Evolutionary conservation across 306 rosid genomes (phyloP).

Genomic region (Trifolium dubium): DNA sequence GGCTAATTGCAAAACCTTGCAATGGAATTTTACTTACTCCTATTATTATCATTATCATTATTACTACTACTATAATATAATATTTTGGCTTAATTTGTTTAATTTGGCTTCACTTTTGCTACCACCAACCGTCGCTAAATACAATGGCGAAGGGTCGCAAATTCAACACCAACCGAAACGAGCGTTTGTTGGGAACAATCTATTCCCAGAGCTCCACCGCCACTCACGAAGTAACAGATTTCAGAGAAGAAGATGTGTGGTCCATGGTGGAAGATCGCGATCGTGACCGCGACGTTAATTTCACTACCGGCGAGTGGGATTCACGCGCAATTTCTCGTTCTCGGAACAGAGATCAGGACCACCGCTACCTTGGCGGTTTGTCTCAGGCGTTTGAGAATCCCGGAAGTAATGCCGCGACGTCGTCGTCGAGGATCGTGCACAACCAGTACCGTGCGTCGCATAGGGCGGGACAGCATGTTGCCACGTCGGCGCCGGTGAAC

Average conservation of each 20-base stretch:
- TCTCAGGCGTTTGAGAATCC: slow-evolving; percentile 70
- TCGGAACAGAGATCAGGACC: slow-evolving; percentile 45
- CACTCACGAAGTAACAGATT: slow-evolving; percentile 54
- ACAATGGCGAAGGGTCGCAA: slow-evolving; percentile 86
- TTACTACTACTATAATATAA: too few relatives aligned
- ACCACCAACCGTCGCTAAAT: slow-evolving; percentile 34
- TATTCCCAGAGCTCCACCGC: slow-evolving; percentile 44
- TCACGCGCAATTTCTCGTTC: slow-evolving; percentile 40
- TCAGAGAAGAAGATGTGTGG: slow-evolving; percentile 90
- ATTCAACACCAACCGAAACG: slow-evolving; percentile 67
- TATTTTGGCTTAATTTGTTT: background rate
- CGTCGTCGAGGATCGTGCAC: slow-evolving; percentile 67
- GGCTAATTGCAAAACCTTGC: background rate
- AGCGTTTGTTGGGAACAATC: slow-evolving; percentile 66
- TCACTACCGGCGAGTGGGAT: slow-evolving; percentile 45
- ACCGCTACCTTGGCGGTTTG: slow-evolving; percentile 60
- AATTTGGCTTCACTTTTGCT: background rate
- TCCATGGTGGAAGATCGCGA: slow-evolving; percentile 48
- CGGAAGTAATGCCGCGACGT: slow-evolving; percentile 30
- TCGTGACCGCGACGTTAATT: slow-evolving; percentile 17
- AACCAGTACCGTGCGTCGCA: slow-evolving; percentile 64
- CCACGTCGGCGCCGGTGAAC: slow-evolving; percentile 89
- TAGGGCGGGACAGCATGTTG: slow-evolving; percentile 49
- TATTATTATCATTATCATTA: background rate
- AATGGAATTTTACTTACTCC: slow-evolving; percentile 5